These are phyloP conservation scores for Orbilia blumenaviensis DNA, from an alignment of 2,329 filamentous ascomycete genomes.

Conservation along the genomic window DNA sequence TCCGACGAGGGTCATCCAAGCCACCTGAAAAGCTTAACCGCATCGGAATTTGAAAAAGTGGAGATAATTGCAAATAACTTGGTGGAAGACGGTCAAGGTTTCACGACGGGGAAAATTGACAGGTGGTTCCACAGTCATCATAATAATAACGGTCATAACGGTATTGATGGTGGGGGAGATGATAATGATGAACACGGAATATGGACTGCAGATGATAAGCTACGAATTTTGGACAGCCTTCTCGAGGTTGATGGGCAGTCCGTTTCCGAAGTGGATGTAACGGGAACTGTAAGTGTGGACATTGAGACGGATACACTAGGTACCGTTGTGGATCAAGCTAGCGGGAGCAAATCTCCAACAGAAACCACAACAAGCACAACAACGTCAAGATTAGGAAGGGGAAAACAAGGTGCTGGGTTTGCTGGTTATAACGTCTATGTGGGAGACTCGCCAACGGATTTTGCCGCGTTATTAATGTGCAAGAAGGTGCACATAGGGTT, in stretches of 20 bases:
- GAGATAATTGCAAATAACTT: conserved; percentile 43
- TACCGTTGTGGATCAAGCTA: conserved; percentile 8
- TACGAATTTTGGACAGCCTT: conserved; percentile 26
- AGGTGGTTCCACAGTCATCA: conserved; percentile 24
- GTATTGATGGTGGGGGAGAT: neutral
- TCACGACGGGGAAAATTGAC: conserved; percentile 39
- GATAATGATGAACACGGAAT: conserved; percentile 20
- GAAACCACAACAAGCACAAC: neutral
- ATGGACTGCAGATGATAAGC: conserved; percentile 47
- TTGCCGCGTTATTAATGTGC: conserved; percentile 47
- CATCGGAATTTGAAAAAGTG: conserved; percentile 21
- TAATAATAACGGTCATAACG: neutral
- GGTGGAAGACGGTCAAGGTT: conserved; percentile 14
- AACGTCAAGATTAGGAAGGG: neutral
- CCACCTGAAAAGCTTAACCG: neutral
- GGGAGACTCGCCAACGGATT: conserved; percentile 46
- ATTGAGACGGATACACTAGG: neutral
- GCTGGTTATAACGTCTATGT: conserved; percentile 35
- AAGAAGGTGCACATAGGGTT: conserved; percentile 25
- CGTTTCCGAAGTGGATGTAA: neutral
- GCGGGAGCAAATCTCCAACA: conserved; percentile 14
- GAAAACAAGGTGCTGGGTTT: neutral
- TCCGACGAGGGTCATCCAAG: conserved; percentile 21
- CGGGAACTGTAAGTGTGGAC: conserved; percentile 2
- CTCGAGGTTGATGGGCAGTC: conserved; percentile 4